Base-by-base conservation (phyloP, 1,284 basidiomycete species). In the Coriolopsis trogii region DNA sequence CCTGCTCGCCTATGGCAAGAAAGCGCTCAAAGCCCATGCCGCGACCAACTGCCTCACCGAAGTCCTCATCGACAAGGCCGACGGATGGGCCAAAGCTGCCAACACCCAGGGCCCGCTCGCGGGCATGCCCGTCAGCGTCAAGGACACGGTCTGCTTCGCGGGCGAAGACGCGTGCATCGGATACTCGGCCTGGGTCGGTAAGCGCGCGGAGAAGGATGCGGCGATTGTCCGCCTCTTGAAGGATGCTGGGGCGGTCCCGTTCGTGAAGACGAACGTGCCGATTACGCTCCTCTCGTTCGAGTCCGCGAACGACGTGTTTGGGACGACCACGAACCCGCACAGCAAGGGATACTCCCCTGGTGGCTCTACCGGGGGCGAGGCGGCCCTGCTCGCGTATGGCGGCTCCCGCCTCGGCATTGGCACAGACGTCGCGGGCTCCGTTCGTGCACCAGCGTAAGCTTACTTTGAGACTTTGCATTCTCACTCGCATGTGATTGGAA, bases 241-340 rank as follows among this genome's bases (percentile, higher is more conserved):
- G 26, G 77, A 83, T 46, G 86, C 84, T 1, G 90, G 91, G 18
- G 91, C 86, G 0, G 77, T 92, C 18, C 81, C 83, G 2, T 89
- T 87, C 67, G 86, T 85, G 66, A 93, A 93, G 72, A 93, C 90
- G 31, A 89, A 87, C 59, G 73, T 84, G 25, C 80, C 81, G 0
- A 82, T 87, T 62, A 90, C 88, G 0, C 78, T 93, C 37, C 76
- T 93, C 33, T 82, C 85, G 4, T 88, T 87, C 65, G 90, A 93
- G 68, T 85, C 86, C 46, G 64, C 68, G 31, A 89, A 87, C 45
- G 87, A 88, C 33, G 70, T 91, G 2, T 92, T 85, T 56, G 89
- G 89, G 1, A 65, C 67, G n/a, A 79, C 85, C 2, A 73, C 69
- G 28, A 91, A 93, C 66, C 88, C 89, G 1, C 79, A 86, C 66